Base-by-base conservation (phyloP, 1,139 yeast genomes). In the Pichia sp. region DNA sequence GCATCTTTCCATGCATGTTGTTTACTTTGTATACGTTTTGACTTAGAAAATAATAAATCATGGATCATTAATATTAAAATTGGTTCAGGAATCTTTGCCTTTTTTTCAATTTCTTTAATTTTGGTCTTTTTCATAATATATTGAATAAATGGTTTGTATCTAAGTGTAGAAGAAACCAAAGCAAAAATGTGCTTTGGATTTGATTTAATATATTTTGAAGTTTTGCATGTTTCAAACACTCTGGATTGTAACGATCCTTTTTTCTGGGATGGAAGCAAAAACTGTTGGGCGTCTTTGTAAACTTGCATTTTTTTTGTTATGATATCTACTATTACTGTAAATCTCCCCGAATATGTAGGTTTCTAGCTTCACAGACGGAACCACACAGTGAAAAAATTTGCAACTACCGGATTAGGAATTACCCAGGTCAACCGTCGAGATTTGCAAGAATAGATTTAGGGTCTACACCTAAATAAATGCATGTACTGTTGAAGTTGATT, bases 141-240 rank as follows among this genome's bases (percentile, higher is more conserved):
- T 40, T 68, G 63, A 35, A 89, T 69, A 50, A 76, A 76, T 14
- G 76, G 78, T 51, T 76, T 77, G 60, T 80, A 85, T 57, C 75
- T 79, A 54, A 86, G 65, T 1, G 95, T 78, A 8, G 94, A 84
- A 25, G 78, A 71, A 16, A 87, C 88, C 32, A 89, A 65, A 0
- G 97, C 97, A 65, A 71, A 87, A 4, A 89, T 65, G 57, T 88
- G 96, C 53, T 84, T 84, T 0, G 96, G 94, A 42, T 79, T 72
- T 2, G 78, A 66, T 53, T 72, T 68, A 42, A 78, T 59, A 11
- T 29, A 28, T 45, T 66, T 66, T 40, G 66, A 64, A 28, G 62
- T 60, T 42, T 66, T 69, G 26, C 74, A 63, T 8, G 70, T 76
- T 41, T 71, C 75, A 62, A 86, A 82, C 24, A 87, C 77, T 21